Evolutionary conservation across 2,329 filamentous ascomycete genomes (phyloP).

Genomic region (Colletotrichum scovillei): DNA sequence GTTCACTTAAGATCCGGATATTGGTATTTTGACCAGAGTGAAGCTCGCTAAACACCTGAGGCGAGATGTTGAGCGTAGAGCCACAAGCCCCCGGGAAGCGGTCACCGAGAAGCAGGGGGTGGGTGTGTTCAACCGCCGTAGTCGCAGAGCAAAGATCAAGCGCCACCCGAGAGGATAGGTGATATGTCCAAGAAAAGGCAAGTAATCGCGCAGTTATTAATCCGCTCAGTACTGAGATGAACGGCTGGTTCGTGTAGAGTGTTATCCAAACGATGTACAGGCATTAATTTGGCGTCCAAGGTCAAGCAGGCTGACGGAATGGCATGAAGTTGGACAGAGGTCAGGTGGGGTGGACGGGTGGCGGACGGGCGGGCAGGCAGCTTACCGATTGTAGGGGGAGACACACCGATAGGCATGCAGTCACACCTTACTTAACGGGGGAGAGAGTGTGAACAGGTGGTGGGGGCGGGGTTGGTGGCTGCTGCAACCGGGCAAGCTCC

Average conservation of each 20-base stretch:
- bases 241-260: neutral
- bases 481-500: neutral
- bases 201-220: neutral
- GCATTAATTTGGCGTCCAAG: neutral
- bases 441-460: neutral
- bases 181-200: neutral
- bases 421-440: neutral
- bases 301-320: constrained; percentile 9
- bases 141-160: neutral
- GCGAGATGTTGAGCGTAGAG: neutral
- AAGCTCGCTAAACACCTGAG: neutral
- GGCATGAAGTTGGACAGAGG: neutral
- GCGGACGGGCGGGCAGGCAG: neutral
- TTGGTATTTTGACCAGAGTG: neutral
- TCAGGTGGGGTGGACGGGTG: constrained; percentile 7
- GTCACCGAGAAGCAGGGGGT: neutral
- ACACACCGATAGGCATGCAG: neutral
- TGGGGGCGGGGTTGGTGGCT: neutral
- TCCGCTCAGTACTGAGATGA: neutral
- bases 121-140: too few relatives aligned
- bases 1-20: neutral
- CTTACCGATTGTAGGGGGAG: neutral
- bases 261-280: neutral
- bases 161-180: neutral
- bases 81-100: neutral